Conservation (phyloP, 2,329 filamentous ascomycete genomes). For the Verticillium albo-atrum region DNA sequence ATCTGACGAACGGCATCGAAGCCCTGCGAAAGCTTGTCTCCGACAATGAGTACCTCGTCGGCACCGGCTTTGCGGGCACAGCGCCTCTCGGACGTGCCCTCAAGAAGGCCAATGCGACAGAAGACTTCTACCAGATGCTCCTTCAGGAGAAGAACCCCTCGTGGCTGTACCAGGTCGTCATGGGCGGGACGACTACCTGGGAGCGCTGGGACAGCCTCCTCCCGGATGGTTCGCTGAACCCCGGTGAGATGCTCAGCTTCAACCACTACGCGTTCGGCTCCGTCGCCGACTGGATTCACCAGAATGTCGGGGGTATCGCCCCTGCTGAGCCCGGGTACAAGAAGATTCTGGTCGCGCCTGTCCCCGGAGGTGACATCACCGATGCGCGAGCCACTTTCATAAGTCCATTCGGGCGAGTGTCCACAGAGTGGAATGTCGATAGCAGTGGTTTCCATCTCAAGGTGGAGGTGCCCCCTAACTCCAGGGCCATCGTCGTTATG, state of each 20-base stretch:
- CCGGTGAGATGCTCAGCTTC: constrained; percentile 43
- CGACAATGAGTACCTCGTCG: constrained; percentile 27
- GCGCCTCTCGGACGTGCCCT: constrained; percentile 30
- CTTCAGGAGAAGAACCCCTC: constrained; percentile 37
- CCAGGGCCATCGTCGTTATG: background rate
- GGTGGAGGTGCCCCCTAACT: constrained; percentile 1
- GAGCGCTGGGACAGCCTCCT: constrained; percentile 46
- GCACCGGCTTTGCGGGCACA: constrained; percentile 40
- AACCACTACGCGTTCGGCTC: constrained; percentile 47
- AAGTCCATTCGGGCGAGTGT: constrained; percentile 26
- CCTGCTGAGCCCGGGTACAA: constrained; percentile 36
- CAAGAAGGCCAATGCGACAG: constrained; percentile 18
- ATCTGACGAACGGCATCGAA: constrained; percentile 16
- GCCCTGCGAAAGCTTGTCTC: constrained; percentile 25
- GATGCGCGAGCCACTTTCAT: constrained; percentile 21
- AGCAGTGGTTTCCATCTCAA: background rate
- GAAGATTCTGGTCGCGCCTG: constrained; percentile 25
- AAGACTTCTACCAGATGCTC: constrained; percentile 42
- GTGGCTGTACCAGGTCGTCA: constrained; percentile 43
- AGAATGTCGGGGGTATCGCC: constrained; percentile 34
- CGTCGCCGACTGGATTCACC: constrained; percentile 42
- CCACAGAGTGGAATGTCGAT: constrained; percentile 21
- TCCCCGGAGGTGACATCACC: constrained; percentile 30
- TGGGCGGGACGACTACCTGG: constrained; percentile 44
- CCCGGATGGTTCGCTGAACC: constrained; percentile 36